Conservation (phyloP, 2,329 filamentous ascomycete genomes). For the Delphinella strobiligena region DNA sequence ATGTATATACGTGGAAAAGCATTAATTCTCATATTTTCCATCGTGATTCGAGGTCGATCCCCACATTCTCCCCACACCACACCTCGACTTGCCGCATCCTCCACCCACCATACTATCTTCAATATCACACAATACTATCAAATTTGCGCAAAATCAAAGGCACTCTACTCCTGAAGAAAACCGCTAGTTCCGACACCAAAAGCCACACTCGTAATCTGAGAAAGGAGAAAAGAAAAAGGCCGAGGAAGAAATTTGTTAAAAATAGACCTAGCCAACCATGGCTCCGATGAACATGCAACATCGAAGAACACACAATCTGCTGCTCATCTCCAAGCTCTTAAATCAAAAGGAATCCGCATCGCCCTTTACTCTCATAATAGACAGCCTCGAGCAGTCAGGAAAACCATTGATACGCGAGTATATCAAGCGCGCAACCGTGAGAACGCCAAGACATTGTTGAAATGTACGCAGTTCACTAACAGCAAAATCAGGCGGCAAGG, state of each 20-base stretch:
- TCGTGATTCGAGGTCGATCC: no score
- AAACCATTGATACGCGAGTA: conserved; percentile 61
- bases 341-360: conserved; percentile 68
- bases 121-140: no score
- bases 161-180: no score
- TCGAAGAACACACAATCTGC: conserved; percentile 69
- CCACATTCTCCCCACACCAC: no score
- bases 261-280: conserved; percentile 28
- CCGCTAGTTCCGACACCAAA: no score
- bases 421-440: conserved; percentile 59
- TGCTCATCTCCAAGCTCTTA: conserved; percentile 72
- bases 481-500: conserved; percentile 55
- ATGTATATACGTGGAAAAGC: no score
- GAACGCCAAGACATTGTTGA: conserved; percentile 1
- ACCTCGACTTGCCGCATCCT: no score
- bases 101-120: no score
- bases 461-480: no score
- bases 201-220: no score
- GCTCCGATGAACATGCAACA: conserved; percentile 49
- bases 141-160: no score
- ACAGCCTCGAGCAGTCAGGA: conserved; percentile 72
- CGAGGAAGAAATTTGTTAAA: background rate
- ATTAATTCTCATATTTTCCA: no score
- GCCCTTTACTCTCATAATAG: conserved; percentile 75
- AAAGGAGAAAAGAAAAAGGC: background rate